These are phyloP conservation scores for Talaromyces thailandensis DNA, from an alignment of 495 filamentous ascomycete genomes.

Conservation along the genomic window DNA sequence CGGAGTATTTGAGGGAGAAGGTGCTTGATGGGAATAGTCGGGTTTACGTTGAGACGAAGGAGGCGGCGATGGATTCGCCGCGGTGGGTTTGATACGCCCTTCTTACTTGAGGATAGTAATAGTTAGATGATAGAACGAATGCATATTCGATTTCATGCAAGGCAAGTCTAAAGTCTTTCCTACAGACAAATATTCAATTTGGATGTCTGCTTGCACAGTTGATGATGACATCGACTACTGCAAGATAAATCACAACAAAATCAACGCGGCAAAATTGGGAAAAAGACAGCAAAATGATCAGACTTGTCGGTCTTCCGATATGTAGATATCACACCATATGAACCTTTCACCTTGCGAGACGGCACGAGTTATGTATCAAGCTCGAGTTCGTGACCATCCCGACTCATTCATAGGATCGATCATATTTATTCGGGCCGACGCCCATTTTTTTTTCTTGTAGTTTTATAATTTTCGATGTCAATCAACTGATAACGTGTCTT, in stretches of 20 bases:
- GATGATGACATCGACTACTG: not conserved
- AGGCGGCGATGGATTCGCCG: not conserved
- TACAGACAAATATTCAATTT: not conserved
- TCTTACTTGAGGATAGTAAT: too few relatives aligned
- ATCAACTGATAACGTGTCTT: not conserved
- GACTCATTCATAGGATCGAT: not conserved
- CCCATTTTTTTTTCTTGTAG: not conserved
- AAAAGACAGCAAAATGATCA: not conserved
- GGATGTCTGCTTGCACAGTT: not conserved
- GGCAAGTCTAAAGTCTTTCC: not conserved
- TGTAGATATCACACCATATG: not conserved
- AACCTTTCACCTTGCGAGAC: not conserved
- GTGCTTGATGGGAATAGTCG: not conserved
- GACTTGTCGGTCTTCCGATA: not conserved
- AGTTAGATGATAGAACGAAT: not conserved
- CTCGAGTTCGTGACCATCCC: not conserved
- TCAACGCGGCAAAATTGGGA: not conserved
- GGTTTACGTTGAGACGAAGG: not conserved
- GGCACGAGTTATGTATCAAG: not conserved
- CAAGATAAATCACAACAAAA: not conserved
- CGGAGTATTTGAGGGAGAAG: constrained; percentile 2
- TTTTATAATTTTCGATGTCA: not conserved
- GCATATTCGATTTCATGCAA: not conserved
- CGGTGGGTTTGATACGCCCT: not conserved
- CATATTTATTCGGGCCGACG: not conserved